Evolutionary conservation across 2,329 filamentous ascomycete species (phyloP).

Genomic region (Xylogone sp.): DNA sequence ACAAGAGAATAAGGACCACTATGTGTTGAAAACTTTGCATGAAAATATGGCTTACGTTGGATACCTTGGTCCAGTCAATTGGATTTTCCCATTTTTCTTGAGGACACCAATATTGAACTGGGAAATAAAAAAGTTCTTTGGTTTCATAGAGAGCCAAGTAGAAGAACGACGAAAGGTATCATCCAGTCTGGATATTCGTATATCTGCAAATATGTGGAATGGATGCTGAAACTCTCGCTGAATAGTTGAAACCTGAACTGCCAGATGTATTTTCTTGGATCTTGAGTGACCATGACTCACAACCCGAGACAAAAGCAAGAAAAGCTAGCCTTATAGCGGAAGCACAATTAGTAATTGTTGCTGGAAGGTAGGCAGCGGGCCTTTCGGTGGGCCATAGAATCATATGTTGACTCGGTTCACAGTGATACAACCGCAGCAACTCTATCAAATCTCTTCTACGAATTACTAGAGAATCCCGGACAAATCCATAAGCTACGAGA

Average conservation of each 20-base stretch:
- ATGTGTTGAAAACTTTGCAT: slow-evolving; percentile 11
- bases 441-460: slow-evolving; percentile 34
- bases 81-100: slow-evolving; percentile 15
- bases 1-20: neutral
- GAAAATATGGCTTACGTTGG: slow-evolving; percentile 11
- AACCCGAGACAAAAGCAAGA: neutral
- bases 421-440: slow-evolving; percentile 36
- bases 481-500: slow-evolving; percentile 17
- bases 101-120: slow-evolving; percentile 9
- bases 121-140: slow-evolving; percentile 4
- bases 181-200: neutral
- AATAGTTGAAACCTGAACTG: neutral
- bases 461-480: neutral
- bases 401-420: too few species aligned
- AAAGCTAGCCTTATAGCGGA: slow-evolving; percentile 5
- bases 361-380: slow-evolving; percentile 25
- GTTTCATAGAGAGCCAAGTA: neutral
- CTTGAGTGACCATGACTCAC: neutral
- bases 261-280: slow-evolving; percentile 2
- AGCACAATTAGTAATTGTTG: slow-evolving; percentile 25
- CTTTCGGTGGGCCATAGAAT: too few species aligned
- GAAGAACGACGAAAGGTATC: neutral
- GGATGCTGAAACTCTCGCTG: neutral
- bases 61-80: slow-evolving; percentile 14
- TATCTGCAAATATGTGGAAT: neutral